Evolutionary conservation across 2,329 filamentous ascomycete species (phyloP), one percentile per base, ranked within the genome.

Genomic region (Penicillium sp.): DNA sequence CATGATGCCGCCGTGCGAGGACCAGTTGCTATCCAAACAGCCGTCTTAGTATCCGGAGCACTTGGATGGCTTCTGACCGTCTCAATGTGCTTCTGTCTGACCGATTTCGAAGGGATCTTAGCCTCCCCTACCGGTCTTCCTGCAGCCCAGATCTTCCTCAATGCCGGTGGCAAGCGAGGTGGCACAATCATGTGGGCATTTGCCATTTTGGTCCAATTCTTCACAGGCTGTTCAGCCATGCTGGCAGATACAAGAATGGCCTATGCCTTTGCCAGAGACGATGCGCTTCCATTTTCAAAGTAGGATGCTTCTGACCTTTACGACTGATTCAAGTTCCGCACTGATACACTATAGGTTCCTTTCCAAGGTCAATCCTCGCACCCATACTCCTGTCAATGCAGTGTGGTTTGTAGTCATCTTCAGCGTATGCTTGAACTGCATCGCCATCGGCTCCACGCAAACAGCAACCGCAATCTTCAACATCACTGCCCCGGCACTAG

Each of bases 191-290:
- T 86, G 83, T 86, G 83, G 82, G 81, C 81, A 55, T 84, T 84
- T 58, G 82, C 85, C 19, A 83, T 87, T 58, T 77, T 88, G 0
- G 83, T 88, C 2, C 85, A 87, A 59, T 84, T 86, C 69, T 87
- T 88, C 73, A 87, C 85, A 0, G 84, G 85, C 21, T 85, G 83
- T 54, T 83, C 83, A 19, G 85, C 85, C 4, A 85, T 87, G 83
- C 70, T 87, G 45, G 84, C 85, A 36, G 84, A 87, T 69, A 85
- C 83, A 23, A 77, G 83, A 60, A 86, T 86, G 82, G 82, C 82
- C 1, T 86, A 83, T 69, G 84, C 84, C 2, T 86, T 86, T 70
- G 77, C 84, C 19, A 77, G 84, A 36, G 84, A 87, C 61, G 78
- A 82, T 21, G 84, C 82, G 0, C 77, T 87, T n/a, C 84, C 84